A percentile compares a stretch with the other conserved stretches of the same genome.
phyloP scores from a whole-genome alignment of 805 yeast species.

The Cyberlindnera sargentensis region DNA sequence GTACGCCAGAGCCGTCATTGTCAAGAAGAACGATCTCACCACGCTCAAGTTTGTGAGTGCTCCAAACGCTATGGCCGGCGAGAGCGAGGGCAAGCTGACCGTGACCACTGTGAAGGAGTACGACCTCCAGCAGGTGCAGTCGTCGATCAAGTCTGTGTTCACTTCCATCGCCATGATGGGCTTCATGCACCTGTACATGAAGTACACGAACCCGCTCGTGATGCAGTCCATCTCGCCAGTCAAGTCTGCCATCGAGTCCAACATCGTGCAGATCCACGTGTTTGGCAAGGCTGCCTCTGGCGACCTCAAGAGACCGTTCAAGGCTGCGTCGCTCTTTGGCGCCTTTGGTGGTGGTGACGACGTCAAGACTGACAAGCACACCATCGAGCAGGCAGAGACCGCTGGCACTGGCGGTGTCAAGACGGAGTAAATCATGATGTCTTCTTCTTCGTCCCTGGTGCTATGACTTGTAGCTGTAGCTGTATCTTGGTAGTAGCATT shows the following conservation, averaged over 20 bases:
- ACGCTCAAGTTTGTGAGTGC: slow-evolving; percentile 88
- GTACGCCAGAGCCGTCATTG: slow-evolving; percentile 52
- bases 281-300: slow-evolving; percentile 79
- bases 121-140: slow-evolving; percentile 80
- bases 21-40: slow-evolving; percentile 79
- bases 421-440: slow-evolving; percentile 12
- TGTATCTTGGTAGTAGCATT: too few species aligned
- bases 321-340: slow-evolving; percentile 76
- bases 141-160: slow-evolving; percentile 74
- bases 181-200: slow-evolving; percentile 96
- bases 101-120: slow-evolving; percentile 93
- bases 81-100: slow-evolving; percentile 62
- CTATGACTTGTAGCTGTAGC: too few species aligned
- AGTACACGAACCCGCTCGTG: slow-evolving; percentile 93
- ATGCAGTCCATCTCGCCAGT: slow-evolving; percentile 91
- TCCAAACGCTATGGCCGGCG: slow-evolving; percentile 72
- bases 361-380: slow-evolving; percentile 77
- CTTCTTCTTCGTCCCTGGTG: too few species aligned
- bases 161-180: slow-evolving; percentile 95
- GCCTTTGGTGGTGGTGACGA: slow-evolving; percentile 37
- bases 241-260: slow-evolving; percentile 83
- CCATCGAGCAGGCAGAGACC: slow-evolving; percentile 77
- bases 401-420: slow-evolving; percentile 86
- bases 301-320: slow-evolving; percentile 95
- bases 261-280: slow-evolving; percentile 85